Conservation (phyloP, 768 basidiomycete genomes). For the Hypholoma fasciculare region DNA sequence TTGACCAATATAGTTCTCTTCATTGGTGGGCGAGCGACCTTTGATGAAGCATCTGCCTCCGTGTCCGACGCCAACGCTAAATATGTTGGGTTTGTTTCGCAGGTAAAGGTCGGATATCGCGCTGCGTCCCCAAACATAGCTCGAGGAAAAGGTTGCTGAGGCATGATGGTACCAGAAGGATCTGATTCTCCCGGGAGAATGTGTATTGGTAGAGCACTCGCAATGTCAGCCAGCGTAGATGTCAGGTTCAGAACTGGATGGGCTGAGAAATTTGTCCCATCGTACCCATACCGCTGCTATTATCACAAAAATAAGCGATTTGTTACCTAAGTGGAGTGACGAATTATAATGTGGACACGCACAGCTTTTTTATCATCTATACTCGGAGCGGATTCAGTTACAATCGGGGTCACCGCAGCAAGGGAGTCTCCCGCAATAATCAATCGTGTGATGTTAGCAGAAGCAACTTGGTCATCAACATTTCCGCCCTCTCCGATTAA, state of each 20-base stretch:
- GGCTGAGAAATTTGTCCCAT: conserved; percentile 64
- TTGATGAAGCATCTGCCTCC: conserved; percentile 24
- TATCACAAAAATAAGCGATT: conserved; percentile 3
- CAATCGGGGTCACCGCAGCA: conserved; percentile 40
- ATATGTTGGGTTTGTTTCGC: conserved; percentile 91
- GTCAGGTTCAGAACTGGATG: conserved; percentile 76
- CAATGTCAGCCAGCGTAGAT: conserved; percentile 71
- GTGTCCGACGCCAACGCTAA: conserved; percentile 58
- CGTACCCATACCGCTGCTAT: conserved; percentile 69
- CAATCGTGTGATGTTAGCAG: conserved; percentile 77
- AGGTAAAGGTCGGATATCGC: conserved; percentile 61
- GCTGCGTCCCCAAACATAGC: conserved; percentile 81
- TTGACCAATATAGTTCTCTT: conserved; percentile 73
- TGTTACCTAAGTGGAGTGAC: conserved; percentile 1
- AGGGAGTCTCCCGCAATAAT: conserved; percentile 92
- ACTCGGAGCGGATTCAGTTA: conserved; percentile 30
- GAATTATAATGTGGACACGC: conserved; percentile 22
- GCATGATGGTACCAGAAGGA: conserved; percentile 86
- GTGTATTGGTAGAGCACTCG: conserved; percentile 79
- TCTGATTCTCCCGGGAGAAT: conserved; percentile 87
- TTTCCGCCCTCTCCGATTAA: conserved; percentile 83
- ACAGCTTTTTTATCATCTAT: conserved; percentile 59
- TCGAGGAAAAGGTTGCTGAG: conserved; percentile 90
- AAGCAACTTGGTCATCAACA: conserved; percentile 57
- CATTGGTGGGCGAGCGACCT: conserved; percentile 20